These are phyloP conservation scores for Xylaria sp. DNA, from an alignment of 495 filamentous ascomycete genomes.

Conservation along the genomic window DNA sequence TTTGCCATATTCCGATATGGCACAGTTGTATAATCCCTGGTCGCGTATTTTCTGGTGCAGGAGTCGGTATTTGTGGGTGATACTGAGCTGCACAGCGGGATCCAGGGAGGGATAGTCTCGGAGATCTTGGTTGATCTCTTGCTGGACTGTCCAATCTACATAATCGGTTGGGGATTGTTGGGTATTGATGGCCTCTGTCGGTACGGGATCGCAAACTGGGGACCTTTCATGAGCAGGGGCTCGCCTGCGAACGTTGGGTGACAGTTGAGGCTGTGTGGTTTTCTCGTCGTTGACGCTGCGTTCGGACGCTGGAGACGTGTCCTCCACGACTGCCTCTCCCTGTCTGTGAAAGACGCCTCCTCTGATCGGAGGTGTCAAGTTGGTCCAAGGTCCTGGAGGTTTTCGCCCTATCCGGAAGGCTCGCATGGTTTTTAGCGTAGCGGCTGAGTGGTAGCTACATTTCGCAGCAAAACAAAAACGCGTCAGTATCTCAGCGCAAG, in stretches of 20 bases:
- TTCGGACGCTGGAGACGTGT: background rate
- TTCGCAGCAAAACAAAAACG: background rate
- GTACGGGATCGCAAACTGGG: background rate
- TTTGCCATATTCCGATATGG: conserved; percentile 52
- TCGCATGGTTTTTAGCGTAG: conserved; percentile 72
- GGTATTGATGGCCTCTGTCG: background rate
- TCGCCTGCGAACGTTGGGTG: conserved; percentile 4
- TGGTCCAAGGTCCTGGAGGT: conserved; percentile 73
- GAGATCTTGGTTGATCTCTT: conserved; percentile 46
- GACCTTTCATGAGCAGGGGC: background rate
- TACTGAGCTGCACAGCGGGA: conserved; percentile 48
- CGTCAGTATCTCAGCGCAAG: background rate
- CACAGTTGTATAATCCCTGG: conserved; percentile 52
- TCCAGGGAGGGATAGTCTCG: conserved; percentile 52
- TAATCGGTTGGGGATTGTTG: conserved; percentile 40
- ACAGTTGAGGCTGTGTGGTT: background rate
- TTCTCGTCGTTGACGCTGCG: background rate
- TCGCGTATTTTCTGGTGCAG: conserved; percentile 51
- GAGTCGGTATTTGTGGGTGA: conserved; percentile 49
- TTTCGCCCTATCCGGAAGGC: conserved; percentile 77
- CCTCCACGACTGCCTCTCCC: conserved; percentile 30
- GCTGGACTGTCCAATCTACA: conserved; percentile 40
- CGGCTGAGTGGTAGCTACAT: conserved; percentile 72
- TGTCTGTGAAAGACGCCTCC: conserved; percentile 73
- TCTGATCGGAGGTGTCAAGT: conserved; percentile 83